Evolutionary conservation across 1,139 yeast species (phyloP), one percentile per base, ranked within the genome.

Genomic region (Blastobotrys illinoisensis): DNA sequence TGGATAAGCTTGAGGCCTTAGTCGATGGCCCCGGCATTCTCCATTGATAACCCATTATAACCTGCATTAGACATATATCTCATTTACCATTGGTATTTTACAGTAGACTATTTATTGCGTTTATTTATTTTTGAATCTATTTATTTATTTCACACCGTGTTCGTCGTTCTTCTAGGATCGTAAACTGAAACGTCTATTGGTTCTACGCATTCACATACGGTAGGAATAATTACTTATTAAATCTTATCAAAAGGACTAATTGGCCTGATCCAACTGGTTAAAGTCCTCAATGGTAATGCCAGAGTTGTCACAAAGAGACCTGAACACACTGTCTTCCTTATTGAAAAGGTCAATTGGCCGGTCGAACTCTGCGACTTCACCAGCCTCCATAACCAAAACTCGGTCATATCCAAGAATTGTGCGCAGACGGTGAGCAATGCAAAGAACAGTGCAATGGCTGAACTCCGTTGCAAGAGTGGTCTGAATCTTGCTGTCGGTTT

Each of bases 401-500:
- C 79, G 74, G 67, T 86, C 91, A 67, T 86, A 86, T 57, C 78
- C 75, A 59, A 85, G 67, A 62, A 86, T 86, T 0, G 93, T 86
- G 64, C 82, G 81, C 67, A 86, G 74, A 64, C 95, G 81, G 67
- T 88, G 95, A 4, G 95, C 95, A 71, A 88, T 86, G 67, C 93
- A 86, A 64, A 88, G 71, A 54, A 86, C 83, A 0, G 95, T 87
- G 68, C 91, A 84, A 49, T 81, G 70, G 9, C 73, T 65, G 65
- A 87, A 87, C 67, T 86, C 90, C 18, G 71, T 72, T 16, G 74
- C 75, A 59, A 87, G 85, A 28, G 89, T 83, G 5, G 72, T 63
- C 69, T 87, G 95, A 62, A 88, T 85, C 66, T 79, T 80, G 48
- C 80, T 74, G 68, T 87, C 95, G 0, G 95, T 87, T 63, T 83